phyloP scores from a whole-genome alignment of 78 protist genomes.

The Dictyostelium firmibasis region DNA sequence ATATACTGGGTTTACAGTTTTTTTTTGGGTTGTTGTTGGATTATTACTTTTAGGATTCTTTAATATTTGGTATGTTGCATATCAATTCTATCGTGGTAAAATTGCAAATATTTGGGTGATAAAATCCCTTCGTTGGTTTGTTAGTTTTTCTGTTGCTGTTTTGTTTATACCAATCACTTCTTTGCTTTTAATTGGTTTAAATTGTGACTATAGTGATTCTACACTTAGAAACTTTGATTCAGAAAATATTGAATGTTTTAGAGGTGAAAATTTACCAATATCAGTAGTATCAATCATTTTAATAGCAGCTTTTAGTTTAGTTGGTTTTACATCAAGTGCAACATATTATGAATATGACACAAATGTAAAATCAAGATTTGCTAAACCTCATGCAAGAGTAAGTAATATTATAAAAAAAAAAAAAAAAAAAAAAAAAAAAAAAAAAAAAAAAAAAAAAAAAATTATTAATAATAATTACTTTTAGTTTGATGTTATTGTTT shows the following conservation, averaged over 20 bases:
- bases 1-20: background rate
- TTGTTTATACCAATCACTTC: conserved; percentile 45
- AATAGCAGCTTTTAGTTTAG: conserved; percentile 10
- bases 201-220: background rate
- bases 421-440: background rate
- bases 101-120: conserved; percentile 58
- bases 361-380: conserved; percentile 9
- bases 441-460: too few relatives aligned
- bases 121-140: conserved; percentile 72
- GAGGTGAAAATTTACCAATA: conserved; percentile 6
- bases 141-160: conserved; percentile 31
- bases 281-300: conserved; percentile 15
- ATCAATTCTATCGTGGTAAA: conserved; percentile 53
- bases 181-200: conserved; percentile 33
- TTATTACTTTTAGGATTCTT: conserved; percentile 26
- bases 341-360: conserved; percentile 74
- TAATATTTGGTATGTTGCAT: conserved; percentile 57
- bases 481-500: conserved; percentile 2
- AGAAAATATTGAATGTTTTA: conserved; percentile 30
- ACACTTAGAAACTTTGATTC: background rate
- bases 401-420: background rate
- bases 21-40: conserved; percentile 36
- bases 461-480: too few relatives aligned
- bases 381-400: conserved; percentile 81
- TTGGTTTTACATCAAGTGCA: background rate